Conservation (phyloP, 2,329 filamentous ascomycete genomes). For the Fusarium newnesense region DNA sequence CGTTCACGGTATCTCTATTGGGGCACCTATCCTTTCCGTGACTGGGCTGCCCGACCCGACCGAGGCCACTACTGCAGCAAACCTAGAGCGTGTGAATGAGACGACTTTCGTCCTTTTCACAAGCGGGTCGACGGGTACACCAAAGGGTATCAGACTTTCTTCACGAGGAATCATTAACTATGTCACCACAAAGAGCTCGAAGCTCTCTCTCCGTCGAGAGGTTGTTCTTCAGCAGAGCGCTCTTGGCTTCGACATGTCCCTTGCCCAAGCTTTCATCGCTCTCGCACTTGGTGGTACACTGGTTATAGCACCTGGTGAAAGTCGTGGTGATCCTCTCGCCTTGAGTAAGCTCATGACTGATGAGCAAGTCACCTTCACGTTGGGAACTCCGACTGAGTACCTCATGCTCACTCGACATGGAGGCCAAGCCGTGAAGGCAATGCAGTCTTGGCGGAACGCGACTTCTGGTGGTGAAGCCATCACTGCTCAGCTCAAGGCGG, state of each 20-base stretch:
- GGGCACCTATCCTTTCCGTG: neutral
- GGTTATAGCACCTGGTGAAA: accelerated
- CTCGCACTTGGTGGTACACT: neutral
- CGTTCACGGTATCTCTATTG: accelerated
- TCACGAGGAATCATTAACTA: neutral
- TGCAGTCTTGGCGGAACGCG: neutral
- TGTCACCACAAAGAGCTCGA: neutral
- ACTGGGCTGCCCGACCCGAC: accelerated
- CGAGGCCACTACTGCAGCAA: accelerated
- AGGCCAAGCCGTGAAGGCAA: accelerated
- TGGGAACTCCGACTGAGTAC: neutral
- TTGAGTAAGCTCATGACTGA: neutral
- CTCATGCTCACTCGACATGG: neutral
- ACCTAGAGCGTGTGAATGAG: neutral
- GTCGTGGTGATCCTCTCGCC: neutral
- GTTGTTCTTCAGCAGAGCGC: neutral
- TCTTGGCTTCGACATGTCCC: neutral
- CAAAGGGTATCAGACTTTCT: neutral
- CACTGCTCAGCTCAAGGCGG: accelerated
- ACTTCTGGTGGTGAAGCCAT: neutral
- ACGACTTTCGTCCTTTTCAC: neutral
- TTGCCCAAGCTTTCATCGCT: neutral
- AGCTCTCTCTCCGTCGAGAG: neutral
- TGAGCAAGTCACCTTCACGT: neutral
- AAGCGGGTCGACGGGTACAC: neutral